Evolutionary conservation across 371 early-diverging fungal species (phyloP).

Genomic region (Mucor saturninus): DNA sequence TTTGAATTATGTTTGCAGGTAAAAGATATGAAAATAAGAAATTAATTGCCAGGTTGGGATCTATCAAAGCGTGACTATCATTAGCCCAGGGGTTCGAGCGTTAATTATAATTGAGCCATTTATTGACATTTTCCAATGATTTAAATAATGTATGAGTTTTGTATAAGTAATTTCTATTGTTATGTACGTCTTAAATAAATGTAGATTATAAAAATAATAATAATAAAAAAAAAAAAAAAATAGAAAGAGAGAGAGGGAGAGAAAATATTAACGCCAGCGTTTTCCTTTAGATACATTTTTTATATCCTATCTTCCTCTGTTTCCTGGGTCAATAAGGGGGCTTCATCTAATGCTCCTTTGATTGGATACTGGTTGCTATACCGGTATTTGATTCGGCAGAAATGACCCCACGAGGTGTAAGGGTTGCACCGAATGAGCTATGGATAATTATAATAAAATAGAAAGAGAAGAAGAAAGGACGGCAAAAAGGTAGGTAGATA

Average conservation of each 20-base stretch:
- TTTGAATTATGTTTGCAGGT: not conserved
- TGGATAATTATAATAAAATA: not conserved
- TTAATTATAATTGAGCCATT: no score
- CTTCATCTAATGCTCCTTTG: not conserved
- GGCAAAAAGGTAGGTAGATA: not conserved
- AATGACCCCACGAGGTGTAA: constrained; percentile 18
- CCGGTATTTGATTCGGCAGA: constrained; percentile 13
- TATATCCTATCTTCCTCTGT: not conserved
- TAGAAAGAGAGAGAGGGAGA: no score
- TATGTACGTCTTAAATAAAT: no score
- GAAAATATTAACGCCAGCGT: constrained; percentile 20
- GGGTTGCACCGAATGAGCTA: constrained; percentile 4
- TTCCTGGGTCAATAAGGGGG: not conserved
- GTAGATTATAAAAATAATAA: not conserved
- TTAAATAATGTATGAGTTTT: no score
- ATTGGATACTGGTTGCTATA: not conserved
- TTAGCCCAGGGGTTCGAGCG: not conserved
- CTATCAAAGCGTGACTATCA: not conserved
- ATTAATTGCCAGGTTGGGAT: not conserved
- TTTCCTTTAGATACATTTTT: constrained; percentile 6
- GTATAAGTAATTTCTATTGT: no score
- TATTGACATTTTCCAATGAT: no score
- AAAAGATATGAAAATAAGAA: constrained; percentile 4
- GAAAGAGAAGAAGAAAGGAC: not conserved
- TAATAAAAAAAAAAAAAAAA: constrained; percentile 3